Evolutionary conservation across 169 alveolate species (phyloP), one percentile per base, ranked within the genome.

Genomic region (Cryptosporidium ubiquitum): DNA sequence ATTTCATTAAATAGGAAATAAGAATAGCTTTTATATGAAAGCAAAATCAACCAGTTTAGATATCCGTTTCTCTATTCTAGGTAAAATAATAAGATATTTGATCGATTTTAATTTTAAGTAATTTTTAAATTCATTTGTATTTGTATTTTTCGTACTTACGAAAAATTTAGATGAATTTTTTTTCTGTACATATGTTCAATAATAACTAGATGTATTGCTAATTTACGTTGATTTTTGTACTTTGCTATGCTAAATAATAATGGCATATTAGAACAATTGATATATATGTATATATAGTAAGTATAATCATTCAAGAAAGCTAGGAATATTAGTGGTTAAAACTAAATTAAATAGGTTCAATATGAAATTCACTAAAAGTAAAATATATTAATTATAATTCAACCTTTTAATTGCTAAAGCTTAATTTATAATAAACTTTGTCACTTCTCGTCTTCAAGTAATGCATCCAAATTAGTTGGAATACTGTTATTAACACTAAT

Each of bases 391-490:
- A 55, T 55, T 55, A 55, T 23, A 47, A 47, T 47, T 14, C 9
- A 47, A 47, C 16, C 55, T 47, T 20, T 5, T 6, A 2, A 47
- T 14, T 47, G 3, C 12, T 2, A 1, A 47, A 47, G 55, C 16
- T 47, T 47, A 14, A 14, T 47, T 47, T 6, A 55, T 1, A 55
- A 7, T 23, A 6, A 64, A 33, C 49, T 64, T 3, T 10, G 10
- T n/a, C 33, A 37, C 33, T 64, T 64, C 51, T 64, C 71, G n/a
- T 64, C 71, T 12, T 64, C 71, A 3, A 49, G 71, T 1, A 64
- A 23, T 64, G 16, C 51, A 64, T 64, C 71, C 71, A 64, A 64
- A 33, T 64, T 64, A 20, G 71, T 35, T 64, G 49, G 20, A 64
- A 33, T 35, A 9, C 31, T 31, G n/a, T 37, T 64, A 33, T 29